Evolutionary conservation across 805 yeast species (phyloP).

Genomic region (Yarrowia sp.): DNA sequence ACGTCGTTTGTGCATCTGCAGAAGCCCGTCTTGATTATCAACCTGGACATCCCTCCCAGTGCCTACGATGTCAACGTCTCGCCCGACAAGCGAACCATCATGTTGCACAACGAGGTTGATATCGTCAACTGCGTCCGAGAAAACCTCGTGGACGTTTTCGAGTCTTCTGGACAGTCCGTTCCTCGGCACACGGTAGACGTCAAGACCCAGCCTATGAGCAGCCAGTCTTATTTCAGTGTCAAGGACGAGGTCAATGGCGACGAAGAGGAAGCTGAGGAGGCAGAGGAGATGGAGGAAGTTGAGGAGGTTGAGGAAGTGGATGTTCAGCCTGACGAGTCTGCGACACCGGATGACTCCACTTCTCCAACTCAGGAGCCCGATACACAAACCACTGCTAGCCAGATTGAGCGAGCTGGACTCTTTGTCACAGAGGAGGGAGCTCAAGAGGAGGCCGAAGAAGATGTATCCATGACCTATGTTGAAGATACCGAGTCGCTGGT

Average conservation of each 20-base stretch:
- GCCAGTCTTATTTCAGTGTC: slow-evolving; percentile 5
- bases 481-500: slow-evolving; percentile 1
- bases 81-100: slow-evolving; percentile 79
- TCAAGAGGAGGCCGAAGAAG: background rate
- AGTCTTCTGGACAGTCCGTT: slow-evolving; percentile 41
- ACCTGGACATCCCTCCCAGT: slow-evolving; percentile 52
- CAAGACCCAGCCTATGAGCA: slow-evolving; percentile 4
- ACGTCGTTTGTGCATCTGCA: slow-evolving; percentile 69
- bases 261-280: background rate
- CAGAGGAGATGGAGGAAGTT: background rate
- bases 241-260: background rate
- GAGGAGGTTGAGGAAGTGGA: background rate
- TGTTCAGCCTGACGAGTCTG: background rate
- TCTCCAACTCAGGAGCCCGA: background rate
- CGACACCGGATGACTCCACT: background rate
- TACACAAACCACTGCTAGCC: background rate
- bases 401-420: background rate
- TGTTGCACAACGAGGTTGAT: slow-evolving; percentile 64
- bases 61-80: slow-evolving; percentile 78
- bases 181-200: slow-evolving; percentile 36
- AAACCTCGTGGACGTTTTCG: slow-evolving; percentile 50
- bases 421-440: background rate
- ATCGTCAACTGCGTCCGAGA: slow-evolving; percentile 56
- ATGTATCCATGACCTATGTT: background rate
- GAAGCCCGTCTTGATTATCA: slow-evolving; percentile 63